Evolutionary conservation across 23 red algal species (phyloP), one percentile per base, ranked within the genome.

Genomic region (Agarophyton chilense): DNA sequence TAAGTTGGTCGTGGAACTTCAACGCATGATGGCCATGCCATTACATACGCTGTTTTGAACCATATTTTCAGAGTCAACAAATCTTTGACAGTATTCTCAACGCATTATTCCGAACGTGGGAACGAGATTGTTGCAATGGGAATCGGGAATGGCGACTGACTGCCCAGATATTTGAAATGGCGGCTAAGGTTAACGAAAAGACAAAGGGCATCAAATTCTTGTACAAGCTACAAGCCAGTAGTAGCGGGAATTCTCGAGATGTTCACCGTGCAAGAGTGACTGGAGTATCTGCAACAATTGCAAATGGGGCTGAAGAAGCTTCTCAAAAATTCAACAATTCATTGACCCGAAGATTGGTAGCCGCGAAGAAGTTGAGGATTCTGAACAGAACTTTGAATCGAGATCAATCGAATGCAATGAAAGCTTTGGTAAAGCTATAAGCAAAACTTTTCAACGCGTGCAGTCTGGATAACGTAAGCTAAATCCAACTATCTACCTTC

Each of bases 1-100:
- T 93, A 99, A 56, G 78, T 99, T 29, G 93, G 97, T 24, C 79
- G 97, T 52, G 97, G 97, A 12, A 99, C 97, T 31, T 96, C 97
- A 18, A 96, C 97, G 25, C 93, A 93, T 25, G 97, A 99, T 75
- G 97, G 93, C 13, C 91, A 96, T 78, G 93, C 97, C 13, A 90
- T 99, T 33, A 89, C 97, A 24, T 70, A 91, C 44, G 92, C 92
- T 10, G 74, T 70, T 40, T 71, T 99, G 34, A 54, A 92, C 32
- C 77, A 99, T 33, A 78, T 99, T 47, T 41, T 64, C 12, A 65
- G 52, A 40, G 74, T 88, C 10, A 85, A 92, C 40, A 75, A 78
- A 10, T 99, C 89, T 10, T 79, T 92, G 51, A 92, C 91, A 31
- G 85, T 99, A 35, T 99, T 99, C 73, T 87, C 89, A 17, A 99